Base-by-base conservation (phyloP, 371 early-diverging fungal species). In the Saksenaea vasiformis region DNA sequence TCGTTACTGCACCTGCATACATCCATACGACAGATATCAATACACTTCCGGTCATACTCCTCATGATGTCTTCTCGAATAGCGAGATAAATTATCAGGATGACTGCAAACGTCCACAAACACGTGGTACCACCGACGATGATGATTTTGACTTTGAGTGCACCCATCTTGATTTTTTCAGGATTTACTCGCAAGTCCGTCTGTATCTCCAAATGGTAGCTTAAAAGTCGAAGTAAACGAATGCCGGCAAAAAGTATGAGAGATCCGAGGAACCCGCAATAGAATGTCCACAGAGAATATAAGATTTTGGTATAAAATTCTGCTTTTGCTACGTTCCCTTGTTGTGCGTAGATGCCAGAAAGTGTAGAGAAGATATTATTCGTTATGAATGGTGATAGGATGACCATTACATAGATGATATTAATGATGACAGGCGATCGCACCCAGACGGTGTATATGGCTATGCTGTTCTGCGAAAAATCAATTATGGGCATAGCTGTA, bases 321-420 rank as follows among this genome's bases (percentile, higher is more conserved):
- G 77, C 76, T 24, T 35, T 54, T 9, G 1, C 19, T 15, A 55
- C 41, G 17, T 79, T 38, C 7, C 62, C 65, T 41, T 31, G 54
- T 38, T 66, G 39, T 53, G 76, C 77, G 58, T 63, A 76, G 1
- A 69, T 35, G 0, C 74, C 72, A 13, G 74, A 67, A 17, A 43
- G 43, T 41, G 76, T 44, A 2, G 73, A 63, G 24, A 66, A 69
- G 17, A 72, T 57, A 37, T 76, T 79, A 43, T 74, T 79, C 10
- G 74, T 72, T 14, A 79, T 47, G 38, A 68, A 70, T 10, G 79
- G 79, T 3, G 61, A 41, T 0, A 59, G 14, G 22, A 76, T 62
- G 19, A 71, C 31, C 2, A 60, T 34, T 10, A 70, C 47, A 10
- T 70, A 70, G 2, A 72, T 26, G n/a, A 64, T 39, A 38, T 76